Evolutionary conservation across 2,329 filamentous ascomycete genomes (phyloP).

Genomic region (Ceratocystis albifundus): DNA sequence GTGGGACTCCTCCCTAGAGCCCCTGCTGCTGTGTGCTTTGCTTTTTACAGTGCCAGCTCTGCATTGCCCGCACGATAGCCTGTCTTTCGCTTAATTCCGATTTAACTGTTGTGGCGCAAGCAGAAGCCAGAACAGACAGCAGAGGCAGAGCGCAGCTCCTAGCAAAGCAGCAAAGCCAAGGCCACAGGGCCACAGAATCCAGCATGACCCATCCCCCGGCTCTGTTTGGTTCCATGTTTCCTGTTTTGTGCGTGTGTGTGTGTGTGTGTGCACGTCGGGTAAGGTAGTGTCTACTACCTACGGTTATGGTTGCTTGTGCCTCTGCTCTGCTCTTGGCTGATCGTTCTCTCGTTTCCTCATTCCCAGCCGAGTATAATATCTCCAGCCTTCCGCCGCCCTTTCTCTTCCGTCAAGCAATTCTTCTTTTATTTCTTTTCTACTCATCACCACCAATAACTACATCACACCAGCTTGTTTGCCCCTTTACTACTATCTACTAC

Average conservation of each 20-base stretch:
- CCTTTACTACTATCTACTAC: neutral
- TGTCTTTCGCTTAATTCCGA: constrained; percentile 6
- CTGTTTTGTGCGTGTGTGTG: neutral
- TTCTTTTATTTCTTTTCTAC: neutral
- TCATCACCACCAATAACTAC: too few relatives aligned
- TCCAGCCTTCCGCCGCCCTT: neutral
- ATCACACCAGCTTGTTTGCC: neutral
- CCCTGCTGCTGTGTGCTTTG: neutral
- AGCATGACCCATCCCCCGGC: neutral
- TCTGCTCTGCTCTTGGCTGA: too few relatives aligned
- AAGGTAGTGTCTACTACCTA: too few relatives aligned
- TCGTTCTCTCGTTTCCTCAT: too few relatives aligned
- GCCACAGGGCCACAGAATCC: neutral
- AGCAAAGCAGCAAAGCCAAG: too few relatives aligned
- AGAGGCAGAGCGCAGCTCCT: neutral
- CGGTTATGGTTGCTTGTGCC: too few relatives aligned
- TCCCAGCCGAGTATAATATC: constrained; percentile 2
- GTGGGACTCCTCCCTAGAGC: neutral
- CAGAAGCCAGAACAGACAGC: neutral
- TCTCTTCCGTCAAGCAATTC: neutral
- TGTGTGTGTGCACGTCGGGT: neutral
- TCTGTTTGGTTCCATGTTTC: constrained; percentile 2
- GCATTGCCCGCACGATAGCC: neutral
- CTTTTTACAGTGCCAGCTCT: neutral
- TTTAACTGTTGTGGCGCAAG: constrained; percentile 8